Evolutionary conservation across 192 early-diverging fungal species (phyloP), one percentile per base, ranked within the genome.

Genomic region (Entomortierella chlamydospora): DNA sequence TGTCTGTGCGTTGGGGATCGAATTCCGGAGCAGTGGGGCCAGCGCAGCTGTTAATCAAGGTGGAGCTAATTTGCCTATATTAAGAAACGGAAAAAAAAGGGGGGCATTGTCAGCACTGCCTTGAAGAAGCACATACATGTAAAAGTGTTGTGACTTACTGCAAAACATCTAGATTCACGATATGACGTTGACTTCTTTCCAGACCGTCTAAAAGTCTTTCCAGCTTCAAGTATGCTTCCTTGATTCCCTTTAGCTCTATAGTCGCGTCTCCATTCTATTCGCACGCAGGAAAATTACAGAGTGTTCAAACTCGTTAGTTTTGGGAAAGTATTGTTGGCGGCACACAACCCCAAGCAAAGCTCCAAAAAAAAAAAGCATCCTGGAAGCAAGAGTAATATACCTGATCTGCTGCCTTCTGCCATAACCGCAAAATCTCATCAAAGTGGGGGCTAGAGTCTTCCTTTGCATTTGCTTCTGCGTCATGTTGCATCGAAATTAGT

Each of bases 141-240:
- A 10, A 55, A 30, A 55, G 12, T 25, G 54, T 8, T 55, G 55
- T 33, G 13, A 42, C 76, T 60, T 79, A 70, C 68, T 79, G 62
- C n/a, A 79, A 26, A 4, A 79, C 68, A 30, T 79, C 76, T 41
- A 79, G 26, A 10, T 42, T 64, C 26, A 79, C 57, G 17, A 79
- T 70, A 7, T 61, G 61, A 1, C 47, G 47, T 28, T 79, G 76
- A 34, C 56, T 56, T 45, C 76, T 45, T 20, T 70, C 76, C 22
- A 70, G 56, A 28, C 54, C 31, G 49, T 79, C 67, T 23, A 79
- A 47, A 0, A 79, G 61, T 13, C 56, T 43, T 15, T 66, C 63
- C 25, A 79, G 63, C 31, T 55, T 70, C 10, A 65, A 31, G 15
- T 59, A 52, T 0, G 58, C 57, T 31, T 79, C 76, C 42, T 64